Base-by-base conservation (phyloP, 495 filamentous ascomycete species). In the Penicillium taxi region DNA sequence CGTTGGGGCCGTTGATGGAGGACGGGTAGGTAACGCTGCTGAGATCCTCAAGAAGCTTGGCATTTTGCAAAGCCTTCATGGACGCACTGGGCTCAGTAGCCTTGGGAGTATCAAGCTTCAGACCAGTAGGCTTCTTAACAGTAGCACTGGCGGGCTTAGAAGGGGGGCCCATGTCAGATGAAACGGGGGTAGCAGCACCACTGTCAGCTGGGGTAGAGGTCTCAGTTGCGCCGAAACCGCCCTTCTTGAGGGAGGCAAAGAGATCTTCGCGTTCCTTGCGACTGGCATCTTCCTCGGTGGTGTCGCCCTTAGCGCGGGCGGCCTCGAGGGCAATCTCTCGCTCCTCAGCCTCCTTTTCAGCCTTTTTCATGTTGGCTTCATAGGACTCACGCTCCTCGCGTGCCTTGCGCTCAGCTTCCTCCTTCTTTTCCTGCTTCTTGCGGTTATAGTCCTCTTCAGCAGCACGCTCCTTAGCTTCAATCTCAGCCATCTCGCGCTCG, bases 21-120 rank as follows among this genome's bases (percentile, higher is more conserved):
- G 75, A 59, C 8, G 91, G 91, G 61, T 99, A 99, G 13, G 64
- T 63, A 39, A 81, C 52, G 42, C 77, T 69, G 43, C 62, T 72
- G 28, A 89, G 74, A 37, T 86, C 75, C 4, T 76, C 68, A 20
- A 99, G 63, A 59, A 88, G 85, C 16, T 89, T 82, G 37, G 91
- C 87, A 6, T 86, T 86, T 53, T 82, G 82, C 22, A 99, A 73
- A 9, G 90, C 79, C 56, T 90, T 89, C 51, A 99, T 82, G 28
- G 86, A 88, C 21, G 91, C 84, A 39, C 84, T 96, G 4, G 86
- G 89, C 58, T 93, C 86, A 13, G 89, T 78, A 26, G 82, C 63
- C 60, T 84, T 89, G 33, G 72, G 78, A 34, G 82, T 91, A 31
- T 88, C 80, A 33, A 94, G 69, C 62, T 93, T 94, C 43, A 94